These are phyloP conservation scores for Daldinia vernicosa DNA, from an alignment of 495 filamentous ascomycete species.

Conservation along the genomic window DNA sequence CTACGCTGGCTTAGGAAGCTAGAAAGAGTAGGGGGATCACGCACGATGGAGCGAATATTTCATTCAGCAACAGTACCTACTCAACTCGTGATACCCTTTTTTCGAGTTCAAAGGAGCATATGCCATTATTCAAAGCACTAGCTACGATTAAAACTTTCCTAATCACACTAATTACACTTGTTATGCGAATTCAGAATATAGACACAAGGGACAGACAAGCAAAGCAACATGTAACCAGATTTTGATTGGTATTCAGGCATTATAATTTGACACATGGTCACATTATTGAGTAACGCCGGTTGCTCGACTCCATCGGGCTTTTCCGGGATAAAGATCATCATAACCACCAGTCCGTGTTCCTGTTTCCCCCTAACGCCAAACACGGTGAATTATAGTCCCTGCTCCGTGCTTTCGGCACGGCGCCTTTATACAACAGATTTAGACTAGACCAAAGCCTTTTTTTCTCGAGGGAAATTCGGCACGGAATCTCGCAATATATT, in stretches of 20 bases:
- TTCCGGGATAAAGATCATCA: slow-evolving; percentile 22
- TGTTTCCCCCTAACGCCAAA: slow-evolving; percentile 12
- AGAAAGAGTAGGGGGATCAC: background rate
- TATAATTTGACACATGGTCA: slow-evolving; percentile 43
- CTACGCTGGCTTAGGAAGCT: background rate
- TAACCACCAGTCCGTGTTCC: slow-evolving; percentile 16
- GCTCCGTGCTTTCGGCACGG: slow-evolving; percentile 10
- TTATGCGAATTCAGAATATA: background rate
- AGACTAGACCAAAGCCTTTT: slow-evolving; percentile 9
- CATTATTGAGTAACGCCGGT: slow-evolving; percentile 38
- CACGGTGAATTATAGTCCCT: slow-evolving; percentile 5
- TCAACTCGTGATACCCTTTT: background rate
- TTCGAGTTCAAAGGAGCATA: background rate
- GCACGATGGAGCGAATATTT: background rate
- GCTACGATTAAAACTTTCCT: background rate
- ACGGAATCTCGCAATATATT: background rate
- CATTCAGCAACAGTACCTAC: too few species aligned
- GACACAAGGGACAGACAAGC: background rate
- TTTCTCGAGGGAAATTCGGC: background rate
- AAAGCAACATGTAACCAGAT: slow-evolving; percentile 4
- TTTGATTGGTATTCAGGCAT: slow-evolving; percentile 46
- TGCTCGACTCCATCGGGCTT: slow-evolving; percentile 20
- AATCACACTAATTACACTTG: background rate
- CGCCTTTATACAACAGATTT: slow-evolving; percentile 28
- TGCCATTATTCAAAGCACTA: background rate